A percentile compares a stretch with the other conserved stretches of the same genome.
These are phyloP conservation scores for Fusarium continuum DNA, from an alignment of 2,329 filamentous ascomycete genomes.

Conservation along the genomic window DNA sequence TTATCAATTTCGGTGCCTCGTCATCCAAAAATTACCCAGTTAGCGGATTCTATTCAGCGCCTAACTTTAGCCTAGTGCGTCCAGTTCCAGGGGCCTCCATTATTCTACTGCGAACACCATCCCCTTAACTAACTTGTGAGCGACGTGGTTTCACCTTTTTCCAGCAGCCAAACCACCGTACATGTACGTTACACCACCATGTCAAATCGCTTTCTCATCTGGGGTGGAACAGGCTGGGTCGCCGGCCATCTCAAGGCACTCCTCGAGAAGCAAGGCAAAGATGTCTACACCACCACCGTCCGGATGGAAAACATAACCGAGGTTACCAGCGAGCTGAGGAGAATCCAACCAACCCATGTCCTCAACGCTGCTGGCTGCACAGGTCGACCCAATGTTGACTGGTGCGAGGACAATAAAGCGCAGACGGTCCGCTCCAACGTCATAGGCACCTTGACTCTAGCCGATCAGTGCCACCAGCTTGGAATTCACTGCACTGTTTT, in stretches of 20 bases:
- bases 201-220: conserved; percentile 58
- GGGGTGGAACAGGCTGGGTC: conserved; percentile 71
- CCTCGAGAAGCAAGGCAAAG: conserved; percentile 67
- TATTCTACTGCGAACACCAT: too few relatives aligned
- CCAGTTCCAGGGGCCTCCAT: too few relatives aligned
- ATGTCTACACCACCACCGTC: conserved; percentile 67
- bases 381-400: conserved; percentile 49
- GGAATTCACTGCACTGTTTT: conserved; percentile 72
- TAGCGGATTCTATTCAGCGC: too few relatives aligned
- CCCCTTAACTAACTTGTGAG: too few relatives aligned
- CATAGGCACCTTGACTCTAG: conserved; percentile 70
- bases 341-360: conserved; percentile 71
- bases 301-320: conserved; percentile 68
- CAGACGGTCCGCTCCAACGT: conserved; percentile 74
- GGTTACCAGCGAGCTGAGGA: conserved; percentile 66
- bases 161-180: too few relatives aligned
- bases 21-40: too few relatives aligned
- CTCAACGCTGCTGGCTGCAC: conserved; percentile 73
- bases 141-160: too few relatives aligned
- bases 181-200: too few relatives aligned
- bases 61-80: too few relatives aligned
- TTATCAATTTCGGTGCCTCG: too few relatives aligned
- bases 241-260: conserved; percentile 68
- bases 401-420: conserved; percentile 69
- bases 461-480: conserved; percentile 67